Conservation (phyloP, 371 early-diverging fungal species). For the Mucor irregularis region DNA sequence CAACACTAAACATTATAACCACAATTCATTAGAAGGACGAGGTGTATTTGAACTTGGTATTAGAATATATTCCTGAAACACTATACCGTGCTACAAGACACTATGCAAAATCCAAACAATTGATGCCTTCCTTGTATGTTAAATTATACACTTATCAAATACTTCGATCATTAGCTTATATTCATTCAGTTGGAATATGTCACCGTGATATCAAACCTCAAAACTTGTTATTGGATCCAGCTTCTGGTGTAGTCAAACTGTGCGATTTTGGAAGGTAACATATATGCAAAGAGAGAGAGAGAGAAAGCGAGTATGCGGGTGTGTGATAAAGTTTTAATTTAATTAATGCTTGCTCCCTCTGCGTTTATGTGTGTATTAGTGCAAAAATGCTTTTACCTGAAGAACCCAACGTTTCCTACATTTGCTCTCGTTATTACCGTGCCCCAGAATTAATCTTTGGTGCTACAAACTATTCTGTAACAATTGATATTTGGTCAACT, state of each 20-base stretch:
- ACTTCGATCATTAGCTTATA: slow-evolving; percentile 93
- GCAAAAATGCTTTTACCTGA: slow-evolving; percentile 94
- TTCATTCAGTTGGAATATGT: slow-evolving; percentile 80
- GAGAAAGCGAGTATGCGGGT: too few relatives aligned
- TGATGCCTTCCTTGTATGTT: slow-evolving; percentile 85
- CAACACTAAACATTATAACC: neutral
- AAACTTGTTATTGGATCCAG: slow-evolving; percentile 75
- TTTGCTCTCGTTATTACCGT: slow-evolving; percentile 98
- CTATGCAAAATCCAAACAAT: slow-evolving; percentile 82
- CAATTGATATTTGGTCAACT: slow-evolving; percentile 97
- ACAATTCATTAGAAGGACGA: slow-evolving; percentile 61
- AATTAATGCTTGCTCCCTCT: too few relatives aligned
- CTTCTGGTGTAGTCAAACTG: slow-evolving; percentile 89
- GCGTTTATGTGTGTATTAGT: slow-evolving; percentile 30
- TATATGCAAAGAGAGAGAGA: neutral
- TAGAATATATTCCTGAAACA: slow-evolving; percentile 88
- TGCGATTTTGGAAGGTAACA: slow-evolving; percentile 96
- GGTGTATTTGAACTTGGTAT: slow-evolving; percentile 80
- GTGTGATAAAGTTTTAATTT: too few relatives aligned
- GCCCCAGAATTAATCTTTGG: slow-evolving; percentile 99
- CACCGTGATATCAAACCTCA: slow-evolving; percentile 75
- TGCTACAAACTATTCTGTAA: slow-evolving; percentile 89
- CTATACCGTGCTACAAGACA: slow-evolving; percentile 81
- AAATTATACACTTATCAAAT: slow-evolving; percentile 97
- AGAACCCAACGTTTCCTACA: slow-evolving; percentile 97